phyloP scores from a whole-genome alignment of 2,329 filamentous ascomycete species.

The Cladosporium oxysporum region DNA sequence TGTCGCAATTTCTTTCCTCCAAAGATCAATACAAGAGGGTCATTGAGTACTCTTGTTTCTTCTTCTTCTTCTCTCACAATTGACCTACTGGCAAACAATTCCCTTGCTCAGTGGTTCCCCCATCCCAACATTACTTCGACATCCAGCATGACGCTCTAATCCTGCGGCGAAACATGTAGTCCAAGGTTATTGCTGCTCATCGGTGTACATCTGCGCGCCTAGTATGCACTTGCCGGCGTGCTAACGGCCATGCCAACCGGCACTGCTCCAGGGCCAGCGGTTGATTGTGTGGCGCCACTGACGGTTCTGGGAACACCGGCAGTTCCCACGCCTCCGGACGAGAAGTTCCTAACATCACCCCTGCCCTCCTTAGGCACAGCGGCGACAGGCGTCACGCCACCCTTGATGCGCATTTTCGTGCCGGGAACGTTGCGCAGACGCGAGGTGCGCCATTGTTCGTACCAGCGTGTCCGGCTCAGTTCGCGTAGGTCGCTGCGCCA shows the following conservation, averaged over 20 bases:
- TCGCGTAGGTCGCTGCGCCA: conserved; percentile 91
- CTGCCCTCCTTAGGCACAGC: conserved; percentile 36
- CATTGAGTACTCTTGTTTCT: not conserved
- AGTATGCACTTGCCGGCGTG: not conserved
- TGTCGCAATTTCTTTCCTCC: not conserved
- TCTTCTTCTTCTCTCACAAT: not conserved
- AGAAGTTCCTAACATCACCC: conserved; percentile 14
- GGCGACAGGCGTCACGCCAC: conserved; percentile 39
- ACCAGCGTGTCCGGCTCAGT: conserved; percentile 88
- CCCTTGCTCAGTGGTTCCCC: not conserved
- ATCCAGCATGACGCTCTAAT: not conserved
- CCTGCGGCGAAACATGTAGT: conserved; percentile 1
- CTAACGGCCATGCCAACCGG: conserved; percentile 13
- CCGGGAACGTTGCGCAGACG: conserved; percentile 43
- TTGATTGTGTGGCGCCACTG: conserved; percentile 3
- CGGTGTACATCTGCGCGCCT: not conserved
- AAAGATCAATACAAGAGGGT: not conserved
- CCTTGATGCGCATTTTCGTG: conserved; percentile 29
- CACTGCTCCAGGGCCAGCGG: not conserved
- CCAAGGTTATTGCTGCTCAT: not conserved
- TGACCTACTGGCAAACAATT: not conserved
- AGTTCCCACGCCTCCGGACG: conserved; percentile 9
- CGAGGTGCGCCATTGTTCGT: conserved; percentile 85
- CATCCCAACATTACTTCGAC: not conserved
- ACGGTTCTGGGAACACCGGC: conserved; percentile 25